Evolutionary conservation across 805 yeast species (phyloP).

Genomic region (Spathaspora girioi): DNA sequence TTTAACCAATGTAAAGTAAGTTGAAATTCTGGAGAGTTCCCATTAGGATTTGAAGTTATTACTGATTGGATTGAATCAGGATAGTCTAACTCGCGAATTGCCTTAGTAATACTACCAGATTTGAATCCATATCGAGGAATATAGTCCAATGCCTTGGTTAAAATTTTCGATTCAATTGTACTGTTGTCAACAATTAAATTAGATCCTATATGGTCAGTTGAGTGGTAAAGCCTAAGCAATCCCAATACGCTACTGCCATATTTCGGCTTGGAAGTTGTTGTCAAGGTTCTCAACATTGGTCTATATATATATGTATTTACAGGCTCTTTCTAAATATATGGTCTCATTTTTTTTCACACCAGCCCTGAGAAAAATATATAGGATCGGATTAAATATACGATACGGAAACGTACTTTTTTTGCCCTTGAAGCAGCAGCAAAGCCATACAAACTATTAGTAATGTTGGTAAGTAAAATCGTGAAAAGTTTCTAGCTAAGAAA

Average conservation of each 20-base stretch:
- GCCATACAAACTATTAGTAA: neutral
- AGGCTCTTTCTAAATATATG: neutral
- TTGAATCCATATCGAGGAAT: conserved; percentile 55
- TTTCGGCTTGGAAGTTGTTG: neutral
- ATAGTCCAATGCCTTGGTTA: conserved; percentile 30
- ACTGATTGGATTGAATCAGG: conserved; percentile 48
- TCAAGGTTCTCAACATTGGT: neutral
- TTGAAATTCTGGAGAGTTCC: conserved; percentile 51
- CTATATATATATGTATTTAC: neutral
- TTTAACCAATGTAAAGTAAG: conserved; percentile 53
- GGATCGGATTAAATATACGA: neutral
- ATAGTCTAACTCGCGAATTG: conserved; percentile 45
- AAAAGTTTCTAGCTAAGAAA: neutral
- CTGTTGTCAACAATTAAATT: conserved; percentile 27
- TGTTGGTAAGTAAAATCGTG: neutral
- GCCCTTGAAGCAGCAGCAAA: neutral
- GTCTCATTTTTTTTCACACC: neutral
- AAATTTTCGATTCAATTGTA: conserved; percentile 39
- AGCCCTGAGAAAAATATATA: neutral
- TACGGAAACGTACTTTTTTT: neutral
- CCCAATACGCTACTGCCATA: neutral
- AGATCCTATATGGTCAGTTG: conserved; percentile 32
- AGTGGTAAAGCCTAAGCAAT: conserved; percentile 24
- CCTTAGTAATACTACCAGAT: conserved; percentile 43
- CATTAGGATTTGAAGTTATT: conserved; percentile 32